A percentile compares a stretch with the other conserved stretches of the same genome.
These are phyloP conservation scores for Aspergillus diversus DNA, from an alignment of 495 filamentous ascomycete species.

Conservation along the genomic window DNA sequence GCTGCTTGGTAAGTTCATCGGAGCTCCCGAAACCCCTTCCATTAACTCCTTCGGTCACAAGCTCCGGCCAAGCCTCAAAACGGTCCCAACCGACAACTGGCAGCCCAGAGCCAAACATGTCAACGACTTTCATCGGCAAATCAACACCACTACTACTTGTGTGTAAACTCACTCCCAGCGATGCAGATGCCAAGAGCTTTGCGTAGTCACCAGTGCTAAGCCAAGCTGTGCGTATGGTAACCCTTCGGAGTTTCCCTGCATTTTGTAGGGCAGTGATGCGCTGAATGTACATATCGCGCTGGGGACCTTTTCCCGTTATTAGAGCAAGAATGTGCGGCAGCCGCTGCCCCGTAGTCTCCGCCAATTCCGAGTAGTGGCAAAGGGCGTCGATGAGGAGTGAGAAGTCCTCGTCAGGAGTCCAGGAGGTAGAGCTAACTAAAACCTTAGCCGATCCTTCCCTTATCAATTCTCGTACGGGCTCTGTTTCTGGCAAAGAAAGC, in stretches of 20 bases:
- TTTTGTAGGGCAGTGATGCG: conserved; percentile 61
- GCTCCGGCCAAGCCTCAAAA: conserved; percentile 84
- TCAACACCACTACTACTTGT: conserved; percentile 93
- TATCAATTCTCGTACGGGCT: conserved; percentile 57
- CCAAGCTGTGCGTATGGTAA: conserved; percentile 80
- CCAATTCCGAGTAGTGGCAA: conserved; percentile 64
- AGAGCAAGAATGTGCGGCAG: conserved; percentile 75
- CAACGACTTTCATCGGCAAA: conserved; percentile 98
- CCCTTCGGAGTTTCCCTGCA: conserved; percentile 62
- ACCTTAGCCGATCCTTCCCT: conserved; percentile 60
- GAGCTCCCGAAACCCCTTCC: conserved; percentile 77
- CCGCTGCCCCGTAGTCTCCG: conserved; percentile 32
- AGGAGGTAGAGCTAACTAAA: conserved; percentile 89
- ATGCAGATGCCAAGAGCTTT: conserved; percentile 79
- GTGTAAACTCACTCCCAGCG: conserved; percentile 89
- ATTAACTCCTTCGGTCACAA: conserved; percentile 84
- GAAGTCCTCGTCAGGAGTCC: conserved; percentile 98
- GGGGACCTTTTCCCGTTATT: conserved; percentile 92
- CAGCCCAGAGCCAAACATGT: conserved; percentile 94
- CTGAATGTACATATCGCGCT: conserved; percentile 73
- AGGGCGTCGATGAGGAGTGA: conserved; percentile 84
- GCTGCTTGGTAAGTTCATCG: conserved; percentile 57
- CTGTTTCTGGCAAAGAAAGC: conserved; percentile 58
- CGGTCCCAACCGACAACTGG: conserved; percentile 84
- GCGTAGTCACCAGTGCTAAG: conserved; percentile 84